These are phyloP conservation scores for Entomortierella lignicola DNA, from an alignment of 192 early-diverging fungal species.

Conservation along the genomic window DNA sequence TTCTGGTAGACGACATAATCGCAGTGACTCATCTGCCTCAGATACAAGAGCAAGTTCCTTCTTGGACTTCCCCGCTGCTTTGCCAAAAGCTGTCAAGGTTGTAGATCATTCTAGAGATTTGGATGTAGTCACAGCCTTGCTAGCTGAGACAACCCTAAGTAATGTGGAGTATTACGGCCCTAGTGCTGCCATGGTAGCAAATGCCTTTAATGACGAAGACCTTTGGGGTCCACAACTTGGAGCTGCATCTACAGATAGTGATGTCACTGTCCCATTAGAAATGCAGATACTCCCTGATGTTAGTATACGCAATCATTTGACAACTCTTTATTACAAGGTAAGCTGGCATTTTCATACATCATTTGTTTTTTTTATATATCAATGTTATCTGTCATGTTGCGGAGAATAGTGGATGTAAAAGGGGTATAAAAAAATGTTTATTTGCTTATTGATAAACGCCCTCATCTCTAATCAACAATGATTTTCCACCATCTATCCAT, in stretches of 20 bases:
- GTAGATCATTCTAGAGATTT: constrained; percentile 28
- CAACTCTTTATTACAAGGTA: constrained; percentile 32
- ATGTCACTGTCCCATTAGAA: constrained; percentile 27
- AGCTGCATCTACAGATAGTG: constrained; percentile 11
- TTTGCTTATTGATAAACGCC: not conserved
- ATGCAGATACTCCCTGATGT: constrained; percentile 27
- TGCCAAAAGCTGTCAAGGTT: constrained; percentile 15
- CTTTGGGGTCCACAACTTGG: constrained; percentile 40
- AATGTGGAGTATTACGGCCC: constrained; percentile 26
- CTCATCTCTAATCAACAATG: not conserved
- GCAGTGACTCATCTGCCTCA: constrained; percentile 1
- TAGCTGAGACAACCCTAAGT: constrained; percentile 31
- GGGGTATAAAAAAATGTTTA: not conserved
- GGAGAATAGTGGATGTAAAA: not conserved
- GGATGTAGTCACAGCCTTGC: constrained; percentile 8
- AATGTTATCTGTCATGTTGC: too few species aligned
- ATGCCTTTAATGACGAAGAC: constrained; percentile 32
- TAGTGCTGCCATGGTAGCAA: constrained; percentile 23
- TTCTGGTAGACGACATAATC: not conserved
- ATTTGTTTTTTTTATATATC: too few species aligned
- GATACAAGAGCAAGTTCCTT: constrained; percentile 2
- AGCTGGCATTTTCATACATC: too few species aligned
- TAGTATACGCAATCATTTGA: constrained; percentile 7
- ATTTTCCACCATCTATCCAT: not conserved
- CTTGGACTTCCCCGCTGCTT: constrained; percentile 17